Evolutionary conservation across 192 early-diverging fungal genomes (phyloP).

Genomic region (Entomortierella lignicola): DNA sequence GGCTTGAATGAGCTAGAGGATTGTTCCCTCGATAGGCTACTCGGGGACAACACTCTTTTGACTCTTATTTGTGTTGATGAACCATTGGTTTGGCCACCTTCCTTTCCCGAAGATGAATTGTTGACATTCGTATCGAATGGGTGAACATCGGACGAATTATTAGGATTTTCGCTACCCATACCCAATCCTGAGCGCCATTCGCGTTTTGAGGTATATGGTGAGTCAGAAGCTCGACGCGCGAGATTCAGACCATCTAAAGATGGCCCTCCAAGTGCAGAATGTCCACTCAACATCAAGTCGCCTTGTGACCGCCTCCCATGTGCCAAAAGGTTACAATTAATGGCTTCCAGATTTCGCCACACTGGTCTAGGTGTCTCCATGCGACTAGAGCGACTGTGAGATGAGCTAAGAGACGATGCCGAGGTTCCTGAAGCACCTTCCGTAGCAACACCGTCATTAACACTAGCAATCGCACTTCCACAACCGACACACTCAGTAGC

Average conservation of each 20-base stretch:
- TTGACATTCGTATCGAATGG: slow-evolving; percentile 25
- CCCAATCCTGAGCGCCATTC: slow-evolving; percentile 36
- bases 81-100: not conserved
- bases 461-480: not conserved
- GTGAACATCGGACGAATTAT: slow-evolving; percentile 19
- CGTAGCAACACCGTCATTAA: not conserved
- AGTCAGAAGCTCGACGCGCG: slow-evolving; percentile 31
- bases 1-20: not conserved
- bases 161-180: slow-evolving; percentile 4
- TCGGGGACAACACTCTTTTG: slow-evolving; percentile 27
- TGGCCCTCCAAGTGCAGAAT: not conserved
- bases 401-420: not conserved
- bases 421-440: not conserved
- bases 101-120: not conserved
- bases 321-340: slow-evolving; percentile 20
- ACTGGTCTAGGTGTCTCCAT: slow-evolving; percentile 30
- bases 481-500: slow-evolving; percentile 12
- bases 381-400: slow-evolving; percentile 16
- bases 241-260: slow-evolving; percentile 13
- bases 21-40: slow-evolving; percentile 22
- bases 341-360: slow-evolving; percentile 20
- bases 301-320: slow-evolving; percentile 29
- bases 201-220: slow-evolving; percentile 17
- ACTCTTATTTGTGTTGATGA: not conserved
- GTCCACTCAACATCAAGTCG: slow-evolving; percentile 11